phyloP scores from a whole-genome alignment of 2,329 filamentous ascomycete genomes.

The Exophiala xenobiotica region DNA sequence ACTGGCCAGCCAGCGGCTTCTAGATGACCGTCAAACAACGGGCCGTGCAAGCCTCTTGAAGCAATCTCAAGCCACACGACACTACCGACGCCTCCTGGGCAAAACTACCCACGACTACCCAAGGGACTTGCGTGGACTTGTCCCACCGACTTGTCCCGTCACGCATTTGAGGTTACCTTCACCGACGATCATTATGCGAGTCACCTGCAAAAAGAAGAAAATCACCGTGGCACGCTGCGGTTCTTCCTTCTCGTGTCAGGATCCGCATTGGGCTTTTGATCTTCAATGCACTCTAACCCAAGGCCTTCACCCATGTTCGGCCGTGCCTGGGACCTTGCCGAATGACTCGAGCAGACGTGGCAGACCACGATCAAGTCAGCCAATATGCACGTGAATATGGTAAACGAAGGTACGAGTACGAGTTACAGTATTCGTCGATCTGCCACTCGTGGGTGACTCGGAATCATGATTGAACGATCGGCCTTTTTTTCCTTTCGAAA shows the following conservation, averaged over 20 bases:
- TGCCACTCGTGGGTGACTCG: too few relatives aligned
- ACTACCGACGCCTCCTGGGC: background rate
- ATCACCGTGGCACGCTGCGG: too few relatives aligned
- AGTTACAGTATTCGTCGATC: too few relatives aligned
- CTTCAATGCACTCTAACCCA: background rate
- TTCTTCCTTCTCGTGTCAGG: background rate
- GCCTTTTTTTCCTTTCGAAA: too few relatives aligned
- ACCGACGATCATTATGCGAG: background rate
- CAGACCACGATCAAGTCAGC: too few relatives aligned
- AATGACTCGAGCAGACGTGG: background rate
- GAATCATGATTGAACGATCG: too few relatives aligned
- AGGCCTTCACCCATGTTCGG: too few relatives aligned
- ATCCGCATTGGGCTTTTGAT: conserved; percentile 1
- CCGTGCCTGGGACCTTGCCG: too few relatives aligned
- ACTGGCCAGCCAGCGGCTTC: background rate
- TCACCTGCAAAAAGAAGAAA: background rate
- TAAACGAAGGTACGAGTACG: too few relatives aligned
- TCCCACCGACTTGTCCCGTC: background rate
- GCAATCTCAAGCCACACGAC: conserved; percentile 1
- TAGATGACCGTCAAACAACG: conserved; percentile 1
- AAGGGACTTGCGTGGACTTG: background rate
- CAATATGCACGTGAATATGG: too few relatives aligned
- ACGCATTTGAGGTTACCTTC: background rate
- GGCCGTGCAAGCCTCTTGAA: background rate
- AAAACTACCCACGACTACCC: background rate